phyloP scores from a whole-genome alignment of 2,329 filamentous ascomycete genomes.

The Talaromyces atroroseus region DNA sequence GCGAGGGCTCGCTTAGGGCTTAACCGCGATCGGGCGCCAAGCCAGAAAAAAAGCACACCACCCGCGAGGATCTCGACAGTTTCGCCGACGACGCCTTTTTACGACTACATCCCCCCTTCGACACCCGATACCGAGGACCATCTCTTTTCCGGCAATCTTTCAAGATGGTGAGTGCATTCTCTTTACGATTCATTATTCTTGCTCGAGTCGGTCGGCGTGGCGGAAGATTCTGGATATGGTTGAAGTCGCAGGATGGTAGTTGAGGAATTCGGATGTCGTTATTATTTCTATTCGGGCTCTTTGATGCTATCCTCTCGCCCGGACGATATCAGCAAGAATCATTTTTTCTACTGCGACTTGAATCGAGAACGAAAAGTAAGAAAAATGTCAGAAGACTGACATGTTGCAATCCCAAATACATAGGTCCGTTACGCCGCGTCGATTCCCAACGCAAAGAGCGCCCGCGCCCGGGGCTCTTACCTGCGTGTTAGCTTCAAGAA shows the following conservation, averaged over 20 bases:
- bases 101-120: background rate
- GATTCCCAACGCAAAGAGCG: slow-evolving; percentile 85
- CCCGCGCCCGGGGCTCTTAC: slow-evolving; percentile 96
- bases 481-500: slow-evolving; percentile 99
- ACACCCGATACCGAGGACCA: slow-evolving; percentile 33
- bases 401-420: slow-evolving; percentile 9
- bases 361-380: too few species aligned
- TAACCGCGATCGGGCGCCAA: slow-evolving; percentile 24
- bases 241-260: background rate
- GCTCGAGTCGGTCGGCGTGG: background rate
- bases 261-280: background rate
- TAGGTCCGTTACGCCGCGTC: slow-evolving; percentile 95
- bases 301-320: too few species aligned
- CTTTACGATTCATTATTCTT: background rate
- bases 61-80: slow-evolving; percentile 23
- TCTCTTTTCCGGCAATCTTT: slow-evolving; percentile 31
- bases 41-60: slow-evolving; percentile 37
- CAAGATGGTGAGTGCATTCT: slow-evolving; percentile 42
- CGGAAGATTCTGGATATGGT: background rate
- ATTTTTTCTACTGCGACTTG: too few species aligned
- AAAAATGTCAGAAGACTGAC: slow-evolving; percentile 19
- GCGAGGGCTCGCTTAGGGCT: slow-evolving; percentile 40
- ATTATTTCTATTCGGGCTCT: too few species aligned
- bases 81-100: slow-evolving; percentile 5
- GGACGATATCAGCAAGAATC: too few species aligned